phyloP scores from a whole-genome alignment of 805 yeast genomes.

The Lachancea sp. region DNA sequence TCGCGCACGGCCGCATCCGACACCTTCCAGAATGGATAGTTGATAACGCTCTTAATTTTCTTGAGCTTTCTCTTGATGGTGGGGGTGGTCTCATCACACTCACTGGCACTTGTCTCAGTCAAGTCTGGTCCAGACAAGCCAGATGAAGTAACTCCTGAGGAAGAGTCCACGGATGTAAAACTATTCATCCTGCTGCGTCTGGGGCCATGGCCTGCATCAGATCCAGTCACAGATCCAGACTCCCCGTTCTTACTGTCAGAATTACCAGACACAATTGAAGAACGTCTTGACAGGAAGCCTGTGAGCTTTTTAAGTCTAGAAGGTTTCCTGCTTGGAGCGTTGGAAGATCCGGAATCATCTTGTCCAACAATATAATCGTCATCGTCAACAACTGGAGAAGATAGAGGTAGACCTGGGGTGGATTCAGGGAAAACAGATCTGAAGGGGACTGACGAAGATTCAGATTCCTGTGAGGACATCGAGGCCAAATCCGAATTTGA shows the following conservation, averaged over 20 bases:
- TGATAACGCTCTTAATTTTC: constrained; percentile 48
- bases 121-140: constrained; percentile 8
- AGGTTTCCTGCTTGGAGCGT: constrained; percentile 15
- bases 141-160: constrained; percentile 5
- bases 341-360: constrained; percentile 9
- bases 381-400: constrained; percentile 11
- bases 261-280: constrained; percentile 12
- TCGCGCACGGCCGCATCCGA: constrained; percentile 73
- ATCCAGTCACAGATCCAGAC: background rate
- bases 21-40: constrained; percentile 75
- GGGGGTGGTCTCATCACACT: constrained; percentile 11
- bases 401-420: background rate
- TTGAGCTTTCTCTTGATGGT: constrained; percentile 37
- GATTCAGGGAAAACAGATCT: constrained; percentile 13
- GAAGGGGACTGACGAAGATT: constrained; percentile 8
- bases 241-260: constrained; percentile 4
- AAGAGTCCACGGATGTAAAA: constrained; percentile 14
- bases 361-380: constrained; percentile 17
- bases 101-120: constrained; percentile 20
- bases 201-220: background rate
- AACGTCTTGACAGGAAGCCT: constrained; percentile 20
- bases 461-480: constrained; percentile 11
- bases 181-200: constrained; percentile 15
- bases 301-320: constrained; percentile 17
- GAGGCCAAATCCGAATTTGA: constrained; percentile 8